Evolutionary conservation across 2,329 filamentous ascomycete species (phyloP).

Genomic region (Penicillium sp.): DNA sequence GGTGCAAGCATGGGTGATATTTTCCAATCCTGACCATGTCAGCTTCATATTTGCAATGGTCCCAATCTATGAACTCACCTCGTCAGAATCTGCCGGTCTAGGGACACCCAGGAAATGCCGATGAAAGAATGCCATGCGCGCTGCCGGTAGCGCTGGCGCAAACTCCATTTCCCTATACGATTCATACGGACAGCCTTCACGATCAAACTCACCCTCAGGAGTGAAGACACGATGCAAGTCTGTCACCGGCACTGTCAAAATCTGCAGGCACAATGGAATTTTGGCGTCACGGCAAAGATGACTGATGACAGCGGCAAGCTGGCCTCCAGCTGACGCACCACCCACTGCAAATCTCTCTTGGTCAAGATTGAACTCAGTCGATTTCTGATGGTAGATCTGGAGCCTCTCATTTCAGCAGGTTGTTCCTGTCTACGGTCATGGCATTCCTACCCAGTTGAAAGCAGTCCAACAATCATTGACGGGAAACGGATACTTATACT

Average conservation of each 20-base stretch:
- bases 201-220: constrained; percentile 34
- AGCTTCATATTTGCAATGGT: constrained; percentile 4
- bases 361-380: constrained; percentile 37
- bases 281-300: constrained; percentile 39
- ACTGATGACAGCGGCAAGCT: constrained; percentile 39
- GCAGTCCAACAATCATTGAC: constrained; percentile 42
- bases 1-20: constrained; percentile 42
- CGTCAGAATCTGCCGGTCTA: constrained; percentile 32
- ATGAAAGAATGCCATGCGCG: constrained; percentile 42
- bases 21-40: constrained; percentile 38
- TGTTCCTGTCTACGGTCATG: neutral
- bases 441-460: constrained; percentile 37
- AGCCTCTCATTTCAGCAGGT: neutral
- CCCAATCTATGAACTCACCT: constrained; percentile 27
- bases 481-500: constrained; percentile 38
- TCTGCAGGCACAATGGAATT: constrained; percentile 37
- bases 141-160: constrained; percentile 34
- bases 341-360: constrained; percentile 36
- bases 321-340: constrained; percentile 41
- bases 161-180: constrained; percentile 42
- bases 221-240: constrained; percentile 39
- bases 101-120: constrained; percentile 39
- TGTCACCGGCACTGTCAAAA: constrained; percentile 38
- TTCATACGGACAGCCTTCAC: constrained; percentile 37
- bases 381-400: constrained; percentile 33